phyloP scores from a whole-genome alignment of 2,329 filamentous ascomycete genomes.

The Fusarium papillatum region DNA sequence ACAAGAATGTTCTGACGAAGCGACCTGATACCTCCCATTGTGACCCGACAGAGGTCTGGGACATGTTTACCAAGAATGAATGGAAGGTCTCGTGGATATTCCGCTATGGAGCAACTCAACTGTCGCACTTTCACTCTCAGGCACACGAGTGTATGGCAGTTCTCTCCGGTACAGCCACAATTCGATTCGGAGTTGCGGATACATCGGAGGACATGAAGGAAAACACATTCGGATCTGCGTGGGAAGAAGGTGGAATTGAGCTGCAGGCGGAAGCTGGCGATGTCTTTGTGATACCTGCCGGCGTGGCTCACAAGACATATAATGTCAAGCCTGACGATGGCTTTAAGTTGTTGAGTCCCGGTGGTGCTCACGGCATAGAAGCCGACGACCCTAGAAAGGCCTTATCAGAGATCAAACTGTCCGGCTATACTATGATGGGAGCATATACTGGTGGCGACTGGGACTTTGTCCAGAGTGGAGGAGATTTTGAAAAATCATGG shows the following conservation, averaged over 20 bases:
- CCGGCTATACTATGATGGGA: conserved; percentile 56
- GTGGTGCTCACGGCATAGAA: conserved; percentile 53
- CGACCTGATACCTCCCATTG: conserved; percentile 17
- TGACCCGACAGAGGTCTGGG: conserved; percentile 54
- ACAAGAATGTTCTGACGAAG: conserved; percentile 45
- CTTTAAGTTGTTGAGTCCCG: conserved; percentile 57
- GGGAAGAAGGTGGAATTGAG: conserved; percentile 63
- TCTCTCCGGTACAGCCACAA: conserved; percentile 63
- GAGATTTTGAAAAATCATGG: conserved; percentile 37
- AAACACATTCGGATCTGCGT: conserved; percentile 53
- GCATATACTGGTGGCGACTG: conserved; percentile 56
- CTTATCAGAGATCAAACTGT: conserved; percentile 51
- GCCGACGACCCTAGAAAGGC: conserved; percentile 51
- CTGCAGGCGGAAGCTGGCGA: conserved; percentile 64
- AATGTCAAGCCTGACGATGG: conserved; percentile 52
- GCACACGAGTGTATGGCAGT: conserved; percentile 72
- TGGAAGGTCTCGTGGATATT: conserved; percentile 70
- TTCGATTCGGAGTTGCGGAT: conserved; percentile 69
- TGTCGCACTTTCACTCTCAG: conserved; percentile 68
- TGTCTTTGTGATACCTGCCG: conserved; percentile 70
- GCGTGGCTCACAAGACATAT: conserved; percentile 68
- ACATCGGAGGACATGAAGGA: conserved; percentile 53
- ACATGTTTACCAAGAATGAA: conserved; percentile 58
- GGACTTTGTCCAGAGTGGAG: conserved; percentile 38
- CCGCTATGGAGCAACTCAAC: conserved; percentile 67